Base-by-base conservation (phyloP, 228 moss, liverwort and hornwort species). In the Sphagnum magellanicum region DNA sequence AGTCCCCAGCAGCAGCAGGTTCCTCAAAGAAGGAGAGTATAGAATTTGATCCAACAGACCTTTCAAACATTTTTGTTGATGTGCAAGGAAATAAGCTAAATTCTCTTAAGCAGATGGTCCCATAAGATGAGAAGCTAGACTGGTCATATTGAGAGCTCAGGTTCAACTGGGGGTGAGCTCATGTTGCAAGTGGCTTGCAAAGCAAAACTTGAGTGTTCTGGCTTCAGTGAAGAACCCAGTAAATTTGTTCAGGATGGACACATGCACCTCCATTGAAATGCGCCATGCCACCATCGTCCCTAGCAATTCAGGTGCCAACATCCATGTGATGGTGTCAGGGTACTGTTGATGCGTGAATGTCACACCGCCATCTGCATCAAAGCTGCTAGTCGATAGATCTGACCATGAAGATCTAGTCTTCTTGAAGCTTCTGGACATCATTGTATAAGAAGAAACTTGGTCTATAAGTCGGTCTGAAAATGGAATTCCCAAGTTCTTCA, bases 291-390 rank as follows among this genome's bases (percentile, higher is more conserved):
- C 50, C n/a, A 51, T 16, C 6, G 8, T 17, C 32, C 47, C 50
- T 6, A 16, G n/a, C 8, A 67, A 52, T 6, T 16, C 67, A 13
- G 67, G 67, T 14, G 14, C 49, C 67, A 67, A 67, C 4, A 50
- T 13, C 67, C 67, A 67, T 17, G 15, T 50, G 49, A 67, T 67
- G 0, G 67, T 50, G 13, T 67, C 16, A 10, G 67, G 67, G 51
- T 67, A 67, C 7, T 67, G 51, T 4, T 48, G 32, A 51, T 67
- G 51, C n/a, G 67, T 67, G 67, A 67, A 67, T 4, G 67, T 67
- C 17, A 67, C 67, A 11, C 67, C 32, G 5, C 67, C 67, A 11
- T 67, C 67, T 6, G 51, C 67, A 16, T 67, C 53, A 52, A 67
- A 67, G 51, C 32, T 32, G 32, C 32, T 3, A 32, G 32, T 32